Base-by-base conservation (phyloP, 2,329 filamentous ascomycete genomes). In the Tolypocladium paradoxum region DNA sequence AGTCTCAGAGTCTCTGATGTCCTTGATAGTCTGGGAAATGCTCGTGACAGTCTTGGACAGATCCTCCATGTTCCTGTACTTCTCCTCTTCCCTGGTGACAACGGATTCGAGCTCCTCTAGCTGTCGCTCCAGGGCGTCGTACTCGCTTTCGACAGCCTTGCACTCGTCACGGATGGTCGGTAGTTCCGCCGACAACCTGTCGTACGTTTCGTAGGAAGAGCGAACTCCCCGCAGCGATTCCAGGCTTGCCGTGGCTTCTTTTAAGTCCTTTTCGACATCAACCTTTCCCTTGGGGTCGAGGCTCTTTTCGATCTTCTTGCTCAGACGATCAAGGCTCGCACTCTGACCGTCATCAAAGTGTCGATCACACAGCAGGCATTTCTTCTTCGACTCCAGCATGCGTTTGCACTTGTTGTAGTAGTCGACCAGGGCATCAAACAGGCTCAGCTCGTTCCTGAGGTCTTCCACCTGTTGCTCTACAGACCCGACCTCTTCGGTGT, bases 281-380 rank as follows among this genome's bases (percentile, higher is more conserved):
- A 82, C 72, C 51, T 88, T 79, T 43, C 82, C 77, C 53, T 82
- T 78, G 35, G 82, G 82, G 45, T 81, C 76, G 24, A 83, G 75
- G 48, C 80, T 76, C 52, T 81, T 77, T 54, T 85, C 77, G 35
- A 96, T 77, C 62, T 83, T 86, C 40, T 80, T 76, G 49, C 83
- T 72, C 56, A 95, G 76, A 51, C 74, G 80, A n/a, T 77, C 83
- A 57, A 79, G 60, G 51, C 67, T 83, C 61, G 79, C 81, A 34
- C 70, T 77, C 59, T 74, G 73, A 62, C 76, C 72, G 63, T 82
- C 81, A 68, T 74, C 72, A 65, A 96, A 90, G 4, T 76, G 68
- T 51, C 90, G 81, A 45, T 81, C 77, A 64, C 92, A 97, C 24
- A 93, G 81, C 35, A 82, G 78, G 66, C 92, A 97, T 46, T 79